phyloP scores from a whole-genome alignment of 345 rosid species.

The Murraya koenigii region DNA sequence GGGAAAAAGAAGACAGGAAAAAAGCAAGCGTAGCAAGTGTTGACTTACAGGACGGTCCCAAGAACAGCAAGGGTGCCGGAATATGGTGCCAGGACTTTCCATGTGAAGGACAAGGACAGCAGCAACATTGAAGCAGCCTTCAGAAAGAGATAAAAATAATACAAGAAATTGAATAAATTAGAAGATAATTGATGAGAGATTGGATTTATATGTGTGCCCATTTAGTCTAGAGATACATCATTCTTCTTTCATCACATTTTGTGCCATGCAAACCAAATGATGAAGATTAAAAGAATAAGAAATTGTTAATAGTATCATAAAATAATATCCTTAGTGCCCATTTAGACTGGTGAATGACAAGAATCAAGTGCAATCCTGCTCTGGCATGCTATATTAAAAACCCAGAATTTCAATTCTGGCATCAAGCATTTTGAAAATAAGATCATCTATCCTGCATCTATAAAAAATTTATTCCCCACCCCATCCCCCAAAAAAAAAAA shows the following conservation, averaged over 20 bases:
- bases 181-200: neutral
- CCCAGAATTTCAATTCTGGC: neutral
- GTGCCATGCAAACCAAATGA: neutral
- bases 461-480: neutral
- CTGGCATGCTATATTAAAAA: neutral
- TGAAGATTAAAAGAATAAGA: neutral
- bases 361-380: neutral
- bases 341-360: neutral
- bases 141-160: slow-evolving; percentile 6
- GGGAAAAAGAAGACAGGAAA: neutral
- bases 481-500: neutral
- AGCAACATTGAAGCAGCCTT: slow-evolving; percentile 94
- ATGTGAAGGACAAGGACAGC: slow-evolving; percentile 89
- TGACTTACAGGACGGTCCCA: slow-evolving; percentile 94
- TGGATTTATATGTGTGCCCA: neutral
- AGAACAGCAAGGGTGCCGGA: slow-evolving; percentile 87
- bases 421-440: slow-evolving; percentile 1
- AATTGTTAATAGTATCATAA: neutral
- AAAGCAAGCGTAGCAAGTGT: neutral
- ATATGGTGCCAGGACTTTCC: slow-evolving; percentile 90
- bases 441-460: neutral
- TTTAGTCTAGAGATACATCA: neutral
- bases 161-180: slow-evolving; percentile 1
- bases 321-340: neutral
- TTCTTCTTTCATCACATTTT: neutral